phyloP scores from a whole-genome alignment of 208 protist genomes.

The Crithidia sp. region DNA sequence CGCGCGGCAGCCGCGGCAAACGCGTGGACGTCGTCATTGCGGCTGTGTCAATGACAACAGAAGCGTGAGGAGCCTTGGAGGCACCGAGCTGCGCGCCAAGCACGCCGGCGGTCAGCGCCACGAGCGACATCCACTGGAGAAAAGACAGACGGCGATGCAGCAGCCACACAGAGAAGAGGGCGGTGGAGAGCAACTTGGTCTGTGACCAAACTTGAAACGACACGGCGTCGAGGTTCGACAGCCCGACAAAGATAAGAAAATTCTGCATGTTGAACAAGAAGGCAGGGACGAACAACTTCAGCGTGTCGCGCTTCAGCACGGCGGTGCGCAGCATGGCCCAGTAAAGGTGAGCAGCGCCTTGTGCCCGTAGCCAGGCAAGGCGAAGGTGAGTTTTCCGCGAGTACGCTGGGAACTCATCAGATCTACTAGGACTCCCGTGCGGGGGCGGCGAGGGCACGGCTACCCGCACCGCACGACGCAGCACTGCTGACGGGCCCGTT shows the following conservation, averaged over 20 bases:
- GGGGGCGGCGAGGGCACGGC: neutral
- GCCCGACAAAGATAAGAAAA: slow-evolving; percentile 70
- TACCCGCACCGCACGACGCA: neutral
- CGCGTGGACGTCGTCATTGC: neutral
- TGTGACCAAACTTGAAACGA: slow-evolving; percentile 86
- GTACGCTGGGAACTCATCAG: too few relatives aligned
- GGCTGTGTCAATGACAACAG: neutral
- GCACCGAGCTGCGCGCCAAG: slow-evolving; percentile 52
- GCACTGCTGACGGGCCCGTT: neutral
- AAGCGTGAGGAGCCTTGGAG: neutral
- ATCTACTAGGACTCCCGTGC: too few relatives aligned
- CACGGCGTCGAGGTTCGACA: slow-evolving; percentile 73
- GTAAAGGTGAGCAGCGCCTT: slow-evolving; percentile 13
- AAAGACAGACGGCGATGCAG: slow-evolving; percentile 52
- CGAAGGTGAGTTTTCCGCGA: neutral
- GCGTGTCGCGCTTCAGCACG: slow-evolving; percentile 53
- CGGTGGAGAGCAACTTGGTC: slow-evolving; percentile 73
- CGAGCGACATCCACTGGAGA: slow-evolving; percentile 74
- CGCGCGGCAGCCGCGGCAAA: neutral
- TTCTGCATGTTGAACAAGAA: slow-evolving; percentile 82
- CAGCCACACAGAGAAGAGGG: slow-evolving; percentile 75
- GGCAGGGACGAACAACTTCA: slow-evolving; percentile 64
- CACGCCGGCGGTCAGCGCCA: slow-evolving; percentile 65
- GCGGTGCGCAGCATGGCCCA: slow-evolving; percentile 33
- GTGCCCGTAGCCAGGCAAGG: neutral